These are phyloP conservation scores for Microcyclosporella mali DNA, from an alignment of 2,329 filamentous ascomycete genomes.

Conservation along the genomic window DNA sequence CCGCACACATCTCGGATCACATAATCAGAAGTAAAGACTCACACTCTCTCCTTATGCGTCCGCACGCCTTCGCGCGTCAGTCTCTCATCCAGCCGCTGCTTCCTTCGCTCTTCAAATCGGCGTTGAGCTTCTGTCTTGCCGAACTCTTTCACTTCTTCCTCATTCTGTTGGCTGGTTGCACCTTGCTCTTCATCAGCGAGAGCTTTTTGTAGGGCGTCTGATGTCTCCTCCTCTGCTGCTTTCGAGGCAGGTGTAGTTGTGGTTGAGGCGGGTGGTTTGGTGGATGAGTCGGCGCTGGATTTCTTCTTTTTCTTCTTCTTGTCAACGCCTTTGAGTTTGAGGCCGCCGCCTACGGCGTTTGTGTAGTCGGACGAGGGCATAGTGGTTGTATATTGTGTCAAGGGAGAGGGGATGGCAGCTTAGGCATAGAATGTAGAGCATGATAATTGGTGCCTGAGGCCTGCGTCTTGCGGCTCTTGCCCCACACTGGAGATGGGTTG, in stretches of 20 bases:
- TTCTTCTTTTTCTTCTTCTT: slow-evolving; percentile 59
- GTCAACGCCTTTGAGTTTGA: slow-evolving; percentile 74
- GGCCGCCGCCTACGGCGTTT: slow-evolving; percentile 61
- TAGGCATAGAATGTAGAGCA: too few species aligned
- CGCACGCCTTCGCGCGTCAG: slow-evolving; percentile 81
- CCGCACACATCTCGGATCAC: too few species aligned
- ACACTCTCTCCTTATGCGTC: slow-evolving; percentile 89
- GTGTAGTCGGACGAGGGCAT: slow-evolving; percentile 75
- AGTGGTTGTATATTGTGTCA: neutral
- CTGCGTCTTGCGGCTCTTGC: too few species aligned
- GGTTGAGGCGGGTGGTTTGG: slow-evolving; percentile 17
- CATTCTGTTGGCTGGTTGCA: slow-evolving; percentile 20
- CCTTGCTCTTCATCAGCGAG: slow-evolving; percentile 31
- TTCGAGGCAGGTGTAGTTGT: too few species aligned
- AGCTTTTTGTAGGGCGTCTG: slow-evolving; percentile 25
- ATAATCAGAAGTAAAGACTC: slow-evolving; percentile 33
- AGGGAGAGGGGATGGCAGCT: too few species aligned
- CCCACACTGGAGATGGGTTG: too few species aligned
- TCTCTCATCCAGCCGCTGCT: slow-evolving; percentile 75
- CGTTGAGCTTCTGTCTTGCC: slow-evolving; percentile 80
- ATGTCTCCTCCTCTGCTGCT: slow-evolving; percentile 29
- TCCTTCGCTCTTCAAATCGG: slow-evolving; percentile 70
- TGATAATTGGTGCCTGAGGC: too few species aligned
- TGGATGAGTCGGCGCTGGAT: slow-evolving; percentile 4
- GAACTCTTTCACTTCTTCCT: slow-evolving; percentile 20